Percentiles rank a stretch among this genome's conserved stretches.
Conservation (phyloP, 2,329 filamentous ascomycete genomes). For the Pseudogymnoascus destructans region DNA sequence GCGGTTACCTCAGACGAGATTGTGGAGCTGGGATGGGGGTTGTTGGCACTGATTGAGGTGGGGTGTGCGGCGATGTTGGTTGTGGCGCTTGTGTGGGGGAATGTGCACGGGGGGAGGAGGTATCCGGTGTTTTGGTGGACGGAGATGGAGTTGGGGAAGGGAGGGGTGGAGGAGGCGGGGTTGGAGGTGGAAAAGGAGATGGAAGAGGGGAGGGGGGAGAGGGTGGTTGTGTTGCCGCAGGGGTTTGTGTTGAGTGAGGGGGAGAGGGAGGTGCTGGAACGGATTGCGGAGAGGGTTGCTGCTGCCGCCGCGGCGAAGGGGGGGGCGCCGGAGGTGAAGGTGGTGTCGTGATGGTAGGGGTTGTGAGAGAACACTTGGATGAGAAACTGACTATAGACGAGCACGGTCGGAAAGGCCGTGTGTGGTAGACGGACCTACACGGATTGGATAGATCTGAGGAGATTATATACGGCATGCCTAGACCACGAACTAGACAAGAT, state of each 20-base stretch:
- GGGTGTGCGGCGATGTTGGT: constrained; percentile 47
- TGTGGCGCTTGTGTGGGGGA: constrained; percentile 54
- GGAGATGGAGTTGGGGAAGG: constrained; percentile 19
- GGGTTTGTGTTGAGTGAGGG: not conserved
- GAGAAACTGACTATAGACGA: not conserved
- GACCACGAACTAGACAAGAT: not conserved
- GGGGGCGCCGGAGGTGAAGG: not conserved
- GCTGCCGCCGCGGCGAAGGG: not conserved
- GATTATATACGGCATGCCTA: not conserved
- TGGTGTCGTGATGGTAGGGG: not conserved
- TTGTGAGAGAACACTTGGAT: not conserved
- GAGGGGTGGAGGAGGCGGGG: not conserved
- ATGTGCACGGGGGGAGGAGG: constrained; percentile 41
- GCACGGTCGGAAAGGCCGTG: not conserved
- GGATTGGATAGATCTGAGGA: not conserved
- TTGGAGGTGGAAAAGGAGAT: not conserved
- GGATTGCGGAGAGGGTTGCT: not conserved
- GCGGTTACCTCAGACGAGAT: constrained; percentile 46
- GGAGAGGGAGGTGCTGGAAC: not conserved
- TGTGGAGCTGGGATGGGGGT: constrained; percentile 50
- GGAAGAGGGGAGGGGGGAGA: constrained; percentile 1
- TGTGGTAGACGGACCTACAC: not conserved
- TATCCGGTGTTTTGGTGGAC: constrained; percentile 65
- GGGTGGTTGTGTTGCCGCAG: not conserved
- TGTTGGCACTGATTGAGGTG: constrained; percentile 50